phyloP scores from a whole-genome alignment of 2,329 filamentous ascomycete genomes.

The Epichloe sp. region DNA sequence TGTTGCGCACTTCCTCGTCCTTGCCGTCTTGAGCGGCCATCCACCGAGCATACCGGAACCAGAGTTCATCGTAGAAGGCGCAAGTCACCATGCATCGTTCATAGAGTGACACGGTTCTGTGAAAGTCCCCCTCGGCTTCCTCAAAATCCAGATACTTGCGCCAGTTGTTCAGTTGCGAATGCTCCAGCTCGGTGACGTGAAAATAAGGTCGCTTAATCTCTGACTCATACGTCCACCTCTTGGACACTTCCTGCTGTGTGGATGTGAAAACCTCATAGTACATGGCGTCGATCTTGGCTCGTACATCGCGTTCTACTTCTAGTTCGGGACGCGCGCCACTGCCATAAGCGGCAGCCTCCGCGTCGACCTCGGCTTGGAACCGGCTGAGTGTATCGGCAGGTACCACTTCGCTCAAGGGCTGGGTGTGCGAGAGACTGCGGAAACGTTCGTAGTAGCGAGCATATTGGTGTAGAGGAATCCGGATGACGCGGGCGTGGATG shows the following conservation, averaged over 20 bases:
- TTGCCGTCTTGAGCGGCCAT: conserved; percentile 71
- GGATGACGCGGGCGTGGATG: conserved; percentile 69
- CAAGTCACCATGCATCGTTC: conserved; percentile 88
- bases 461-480: conserved; percentile 93
- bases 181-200: conserved; percentile 85
- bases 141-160: conserved; percentile 94
- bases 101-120: conserved; percentile 70
- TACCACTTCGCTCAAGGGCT: conserved; percentile 61
- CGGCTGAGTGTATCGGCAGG: conserved; percentile 53
- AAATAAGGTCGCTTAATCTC: conserved; percentile 96
- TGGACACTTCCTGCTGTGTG: conserved; percentile 78
- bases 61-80: conserved; percentile 94
- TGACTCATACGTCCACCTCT: conserved; percentile 88
- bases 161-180: conserved; percentile 78
- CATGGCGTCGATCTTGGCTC: conserved; percentile 63
- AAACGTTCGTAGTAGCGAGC: conserved; percentile 90
- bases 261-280: conserved; percentile 70
- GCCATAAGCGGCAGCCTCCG: conserved; percentile 42
- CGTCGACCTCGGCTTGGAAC: conserved; percentile 59
- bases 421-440: conserved; percentile 58
- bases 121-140: conserved; percentile 63
- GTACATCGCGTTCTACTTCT: conserved; percentile 73
- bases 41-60: conserved; percentile 94
- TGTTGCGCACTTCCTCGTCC: conserved; percentile 80
- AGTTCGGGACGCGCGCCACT: conserved; percentile 49